Evolutionary conservation across 2,329 filamentous ascomycete genomes (phyloP).

Genomic region (Fusarium sp.): DNA sequence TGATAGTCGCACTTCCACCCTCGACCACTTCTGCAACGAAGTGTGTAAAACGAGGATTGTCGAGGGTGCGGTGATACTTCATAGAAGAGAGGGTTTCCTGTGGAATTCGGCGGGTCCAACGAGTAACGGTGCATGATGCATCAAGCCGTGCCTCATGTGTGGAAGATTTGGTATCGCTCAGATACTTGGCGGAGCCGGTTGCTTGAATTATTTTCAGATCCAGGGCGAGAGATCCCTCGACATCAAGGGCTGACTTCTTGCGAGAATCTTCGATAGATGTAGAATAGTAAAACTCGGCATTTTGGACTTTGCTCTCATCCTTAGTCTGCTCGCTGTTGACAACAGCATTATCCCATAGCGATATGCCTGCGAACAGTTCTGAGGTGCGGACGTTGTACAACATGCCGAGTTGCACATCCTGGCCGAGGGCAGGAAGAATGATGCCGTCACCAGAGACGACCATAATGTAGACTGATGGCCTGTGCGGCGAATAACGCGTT

Average conservation of each 20-base stretch:
- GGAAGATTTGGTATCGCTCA: conserved; percentile 3
- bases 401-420: conserved; percentile 5
- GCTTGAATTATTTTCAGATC: conserved; percentile 6
- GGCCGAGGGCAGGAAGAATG: not conserved
- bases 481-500: not conserved
- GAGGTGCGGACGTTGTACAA: conserved; percentile 6
- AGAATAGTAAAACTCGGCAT: conserved; percentile 7
- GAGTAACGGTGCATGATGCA: conserved; percentile 7
- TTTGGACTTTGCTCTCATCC: conserved; percentile 4
- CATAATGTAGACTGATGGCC: not conserved
- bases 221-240: not conserved
- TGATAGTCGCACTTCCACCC: conserved; percentile 7
- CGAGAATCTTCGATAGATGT: conserved; percentile 7
- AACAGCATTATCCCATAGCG: conserved; percentile 1
- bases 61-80: not conserved
- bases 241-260: conserved; percentile 5
- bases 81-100: conserved; percentile 7
- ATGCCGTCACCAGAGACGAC: conserved; percentile 6
- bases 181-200: conserved; percentile 5
- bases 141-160: conserved; percentile 6
- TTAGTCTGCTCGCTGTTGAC: not conserved
- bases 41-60: conserved; percentile 5
- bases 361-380: conserved; percentile 3
- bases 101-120: conserved; percentile 6
- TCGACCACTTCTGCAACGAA: conserved; percentile 5